Evolutionary conservation across 129 eudicot species (phyloP).

Genomic region (Centaurea solstitialis): DNA sequence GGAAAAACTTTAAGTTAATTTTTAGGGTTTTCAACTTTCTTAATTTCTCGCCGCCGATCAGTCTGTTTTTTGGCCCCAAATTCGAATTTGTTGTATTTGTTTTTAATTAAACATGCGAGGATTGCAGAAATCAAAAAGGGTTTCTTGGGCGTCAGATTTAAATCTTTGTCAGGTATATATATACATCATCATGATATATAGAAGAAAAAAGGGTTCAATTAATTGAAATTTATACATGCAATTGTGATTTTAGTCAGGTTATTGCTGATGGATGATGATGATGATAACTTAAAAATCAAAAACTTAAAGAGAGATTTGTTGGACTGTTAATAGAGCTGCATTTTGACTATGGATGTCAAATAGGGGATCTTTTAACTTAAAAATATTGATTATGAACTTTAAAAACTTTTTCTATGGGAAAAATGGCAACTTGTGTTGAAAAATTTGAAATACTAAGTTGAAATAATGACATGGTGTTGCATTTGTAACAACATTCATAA

Average conservation of each 20-base stretch:
- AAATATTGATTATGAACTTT: background rate
- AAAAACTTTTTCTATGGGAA: background rate
- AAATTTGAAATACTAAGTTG: background rate
- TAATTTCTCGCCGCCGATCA: constrained; percentile 20
- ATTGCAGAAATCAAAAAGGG: constrained; percentile 72
- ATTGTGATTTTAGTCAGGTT: constrained; percentile 14
- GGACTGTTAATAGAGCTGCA: constrained; percentile 22
- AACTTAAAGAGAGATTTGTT: constrained; percentile 24
- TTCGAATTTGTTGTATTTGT: constrained; percentile 25
- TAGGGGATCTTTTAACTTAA: background rate
- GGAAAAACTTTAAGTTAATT: constrained; percentile 9
- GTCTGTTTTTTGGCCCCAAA: constrained; percentile 12
- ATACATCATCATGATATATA: background rate
- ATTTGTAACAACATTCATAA: background rate
- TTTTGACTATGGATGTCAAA: constrained; percentile 8
- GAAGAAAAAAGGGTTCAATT: constrained; percentile 13
- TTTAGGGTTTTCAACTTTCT: constrained; percentile 27
- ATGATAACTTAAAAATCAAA: constrained; percentile 5
- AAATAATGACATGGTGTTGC: constrained; percentile 16
- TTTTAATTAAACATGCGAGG: constrained; percentile 59
- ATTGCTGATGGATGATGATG: background rate
- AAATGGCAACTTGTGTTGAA: background rate
- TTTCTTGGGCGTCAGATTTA: constrained; percentile 82
- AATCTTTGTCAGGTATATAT: constrained; percentile 97
- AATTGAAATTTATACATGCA: constrained; percentile 16